These are phyloP conservation scores for Closterium sp. DNA, from an alignment of 139 green algal species.

Conservation along the genomic window DNA sequence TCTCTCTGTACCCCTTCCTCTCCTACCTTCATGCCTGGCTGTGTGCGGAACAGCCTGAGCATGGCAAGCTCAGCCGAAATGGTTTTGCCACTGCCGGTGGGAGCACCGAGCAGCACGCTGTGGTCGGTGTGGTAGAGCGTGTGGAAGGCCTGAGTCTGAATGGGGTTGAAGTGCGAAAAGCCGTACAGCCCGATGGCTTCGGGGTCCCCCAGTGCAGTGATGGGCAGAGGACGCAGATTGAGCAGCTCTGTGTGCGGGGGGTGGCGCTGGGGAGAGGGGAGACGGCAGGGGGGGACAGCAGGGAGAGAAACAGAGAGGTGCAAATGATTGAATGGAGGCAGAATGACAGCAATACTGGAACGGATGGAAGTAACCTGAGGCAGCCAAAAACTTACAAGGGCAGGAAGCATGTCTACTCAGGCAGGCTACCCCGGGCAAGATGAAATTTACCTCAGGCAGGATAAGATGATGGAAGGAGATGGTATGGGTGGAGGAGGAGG, in stretches of 20 bases:
- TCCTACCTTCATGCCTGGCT: conserved; percentile 54
- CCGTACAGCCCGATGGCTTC: conserved; percentile 76
- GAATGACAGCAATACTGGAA: too few relatives aligned
- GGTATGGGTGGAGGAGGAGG: conserved; percentile 49
- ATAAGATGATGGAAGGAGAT: conserved; percentile 48
- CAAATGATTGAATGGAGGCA: background rate
- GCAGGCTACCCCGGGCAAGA: conserved; percentile 63
- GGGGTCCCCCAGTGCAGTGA: conserved; percentile 73
- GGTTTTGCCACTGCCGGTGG: conserved; percentile 91
- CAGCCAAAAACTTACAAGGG: conserved; percentile 86
- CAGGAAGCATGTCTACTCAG: conserved; percentile 66
- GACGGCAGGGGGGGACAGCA: too few relatives aligned
- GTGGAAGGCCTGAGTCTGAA: conserved; percentile 97
- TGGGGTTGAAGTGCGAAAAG: conserved; percentile 98
- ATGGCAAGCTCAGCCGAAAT: conserved; percentile 91
- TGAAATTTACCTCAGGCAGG: conserved; percentile 53
- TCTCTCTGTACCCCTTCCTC: too few relatives aligned
- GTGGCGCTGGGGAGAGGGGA: conserved; percentile 42
- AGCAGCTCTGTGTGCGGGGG: conserved; percentile 81
- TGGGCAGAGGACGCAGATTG: conserved; percentile 88
- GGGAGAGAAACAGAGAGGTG: too few relatives aligned
- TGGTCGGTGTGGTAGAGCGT: conserved; percentile 94
- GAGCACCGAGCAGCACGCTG: conserved; percentile 91
- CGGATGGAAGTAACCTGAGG: too few relatives aligned
- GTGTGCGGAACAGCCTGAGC: conserved; percentile 72